phyloP scores from a whole-genome alignment of 73 alveolate species.

The Breviolum minutum region DNA sequence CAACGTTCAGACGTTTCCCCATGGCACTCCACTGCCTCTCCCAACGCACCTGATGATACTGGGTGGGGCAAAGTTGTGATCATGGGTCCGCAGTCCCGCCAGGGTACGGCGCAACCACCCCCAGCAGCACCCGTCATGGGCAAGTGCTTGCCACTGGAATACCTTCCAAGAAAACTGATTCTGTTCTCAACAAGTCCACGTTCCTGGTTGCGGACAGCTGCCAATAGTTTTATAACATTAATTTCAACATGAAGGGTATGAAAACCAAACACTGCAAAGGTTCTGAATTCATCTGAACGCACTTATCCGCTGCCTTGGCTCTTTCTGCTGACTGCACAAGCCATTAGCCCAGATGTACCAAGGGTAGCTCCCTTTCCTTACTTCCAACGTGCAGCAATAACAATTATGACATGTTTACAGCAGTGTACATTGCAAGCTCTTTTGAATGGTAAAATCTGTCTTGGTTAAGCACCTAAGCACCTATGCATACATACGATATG shows the following conservation, averaged over 20 bases:
- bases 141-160: background rate
- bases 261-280: background rate
- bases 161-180: background rate
- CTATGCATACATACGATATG: too few species aligned
- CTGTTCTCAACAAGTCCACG: too few species aligned
- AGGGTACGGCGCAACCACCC: slow-evolving; percentile 53
- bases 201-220: too few species aligned
- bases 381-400: too few species aligned
- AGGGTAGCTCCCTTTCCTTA: background rate
- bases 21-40: background rate
- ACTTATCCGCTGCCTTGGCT: background rate
- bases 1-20: background rate
- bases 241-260: background rate
- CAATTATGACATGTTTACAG: too few species aligned
- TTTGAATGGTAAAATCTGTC: too few species aligned
- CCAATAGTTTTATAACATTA: too few species aligned
- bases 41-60: background rate
- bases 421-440: too few species aligned
- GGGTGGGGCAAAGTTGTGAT: background rate
- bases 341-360: background rate
- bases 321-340: background rate
- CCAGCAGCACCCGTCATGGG: slow-evolving; percentile 37
- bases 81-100: background rate
- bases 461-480: too few species aligned
- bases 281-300: background rate